Evolutionary conservation across 306 rosid species (phyloP).

Genomic region (Morella rubra): DNA sequence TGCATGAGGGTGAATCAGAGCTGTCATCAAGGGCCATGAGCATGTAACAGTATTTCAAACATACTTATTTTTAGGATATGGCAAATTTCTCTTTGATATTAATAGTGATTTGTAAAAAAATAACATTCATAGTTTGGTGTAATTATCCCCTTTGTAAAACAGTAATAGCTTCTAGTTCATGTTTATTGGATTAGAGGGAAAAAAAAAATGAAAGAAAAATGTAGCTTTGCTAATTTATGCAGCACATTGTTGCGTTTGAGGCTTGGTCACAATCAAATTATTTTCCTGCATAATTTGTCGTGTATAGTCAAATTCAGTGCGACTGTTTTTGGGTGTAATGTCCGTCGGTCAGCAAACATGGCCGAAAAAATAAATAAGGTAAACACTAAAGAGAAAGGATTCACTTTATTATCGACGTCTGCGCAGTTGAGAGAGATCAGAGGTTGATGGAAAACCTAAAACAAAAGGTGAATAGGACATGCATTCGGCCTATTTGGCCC

Average conservation of each 20-base stretch:
- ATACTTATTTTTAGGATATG: constrained; percentile 32
- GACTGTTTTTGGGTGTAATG: not conserved
- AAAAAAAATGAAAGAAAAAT: constrained; percentile 10
- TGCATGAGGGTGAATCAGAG: constrained; percentile 70
- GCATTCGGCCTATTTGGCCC: constrained; percentile 23
- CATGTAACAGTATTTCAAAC: constrained; percentile 45
- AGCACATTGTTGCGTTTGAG: constrained; percentile 29
- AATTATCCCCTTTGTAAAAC: constrained; percentile 46
- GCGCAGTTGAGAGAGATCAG: not conserved
- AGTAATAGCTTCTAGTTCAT: constrained; percentile 43
- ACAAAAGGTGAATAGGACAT: not conserved
- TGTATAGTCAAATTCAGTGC: not conserved
- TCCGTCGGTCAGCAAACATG: not conserved
- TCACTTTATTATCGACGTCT: not conserved
- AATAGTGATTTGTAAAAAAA: constrained; percentile 49
- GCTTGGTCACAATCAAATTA: constrained; percentile 9
- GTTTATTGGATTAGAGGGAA: constrained; percentile 38
- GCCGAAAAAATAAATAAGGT: too few species aligned
- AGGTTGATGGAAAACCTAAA: not conserved
- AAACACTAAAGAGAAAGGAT: not conserved
- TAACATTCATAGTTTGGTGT: constrained; percentile 47
- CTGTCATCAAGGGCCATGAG: constrained; percentile 86
- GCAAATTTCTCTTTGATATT: constrained; percentile 29
- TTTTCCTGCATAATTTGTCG: not conserved
- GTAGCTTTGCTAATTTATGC: constrained; percentile 40